Conservation (phyloP, 306 rosid genomes). For the Amphicarpaea edgeworthii region DNA sequence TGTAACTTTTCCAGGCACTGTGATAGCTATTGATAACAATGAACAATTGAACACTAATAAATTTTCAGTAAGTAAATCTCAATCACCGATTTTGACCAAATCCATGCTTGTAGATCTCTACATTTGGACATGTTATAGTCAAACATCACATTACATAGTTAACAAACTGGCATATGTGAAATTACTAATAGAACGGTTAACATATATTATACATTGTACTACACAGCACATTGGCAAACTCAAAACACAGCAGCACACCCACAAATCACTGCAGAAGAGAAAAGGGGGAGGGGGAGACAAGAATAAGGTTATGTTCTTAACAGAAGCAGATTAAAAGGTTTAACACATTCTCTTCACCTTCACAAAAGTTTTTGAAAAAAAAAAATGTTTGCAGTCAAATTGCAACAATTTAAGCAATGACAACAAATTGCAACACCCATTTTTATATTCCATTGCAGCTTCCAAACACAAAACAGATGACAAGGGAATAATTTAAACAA, state of each 20-base stretch:
- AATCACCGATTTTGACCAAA: neutral
- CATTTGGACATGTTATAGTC: neutral
- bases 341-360: too few species aligned
- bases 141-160: neutral
- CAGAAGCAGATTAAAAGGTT: too few species aligned
- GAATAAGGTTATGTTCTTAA: too few species aligned
- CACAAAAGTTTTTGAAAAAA: too few species aligned
- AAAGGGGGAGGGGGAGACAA: too few species aligned
- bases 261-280: too few species aligned
- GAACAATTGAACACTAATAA: neutral
- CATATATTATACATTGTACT: neutral
- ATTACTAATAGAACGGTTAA: too few species aligned
- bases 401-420: too few species aligned
- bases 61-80: neutral
- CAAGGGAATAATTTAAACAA: neutral
- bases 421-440: neutral
- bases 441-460: constrained; percentile 5
- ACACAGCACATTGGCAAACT: neutral
- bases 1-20: neutral
- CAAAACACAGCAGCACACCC: too few species aligned
- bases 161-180: too few species aligned
- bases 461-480: constrained; percentile 19
- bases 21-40: neutral
- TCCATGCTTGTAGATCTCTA: constrained; percentile 1
- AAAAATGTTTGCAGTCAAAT: too few species aligned